A percentile compares a stretch with the other conserved stretches of the same genome.
Conservation (phyloP, 2,329 filamentous ascomycete genomes). For the Talaromyces marneffei region DNA sequence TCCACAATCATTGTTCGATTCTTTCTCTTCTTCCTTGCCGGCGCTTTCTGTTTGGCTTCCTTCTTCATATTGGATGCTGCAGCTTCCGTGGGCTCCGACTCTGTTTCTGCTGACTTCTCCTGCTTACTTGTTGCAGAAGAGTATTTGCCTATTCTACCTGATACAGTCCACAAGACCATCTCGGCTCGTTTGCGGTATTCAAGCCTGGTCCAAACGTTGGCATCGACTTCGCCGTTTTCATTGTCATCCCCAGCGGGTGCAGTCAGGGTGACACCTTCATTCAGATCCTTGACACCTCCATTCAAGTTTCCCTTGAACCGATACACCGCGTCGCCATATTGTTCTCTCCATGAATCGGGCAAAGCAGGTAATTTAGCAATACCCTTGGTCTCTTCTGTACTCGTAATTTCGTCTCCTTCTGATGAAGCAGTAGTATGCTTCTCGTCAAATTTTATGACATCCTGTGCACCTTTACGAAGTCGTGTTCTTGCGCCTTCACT, state of each 20-base stretch:
- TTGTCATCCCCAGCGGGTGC: not conserved
- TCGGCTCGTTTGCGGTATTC: constrained; percentile 35
- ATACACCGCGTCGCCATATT: constrained; percentile 49
- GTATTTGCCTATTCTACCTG: constrained; percentile 13
- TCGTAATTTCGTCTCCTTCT: not conserved
- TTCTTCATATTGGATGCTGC: constrained; percentile 5
- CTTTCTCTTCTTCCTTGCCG: constrained; percentile 35
- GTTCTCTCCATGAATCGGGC: constrained; percentile 15
- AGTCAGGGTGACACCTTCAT: constrained; percentile 16
- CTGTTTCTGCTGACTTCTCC: constrained; percentile 10
- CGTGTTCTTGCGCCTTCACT: constrained; percentile 63
- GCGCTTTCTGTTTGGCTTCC: constrained; percentile 12
- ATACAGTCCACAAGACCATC: constrained; percentile 28
- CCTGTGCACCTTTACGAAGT: constrained; percentile 60
- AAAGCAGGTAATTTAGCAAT: constrained; percentile 10
- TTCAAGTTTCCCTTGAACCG: constrained; percentile 36
- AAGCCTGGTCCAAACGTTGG: constrained; percentile 25
- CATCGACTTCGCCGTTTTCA: constrained; percentile 19
- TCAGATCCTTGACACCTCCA: constrained; percentile 23
- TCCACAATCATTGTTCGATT: constrained; percentile 39
- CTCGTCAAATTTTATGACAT: constrained; percentile 46
- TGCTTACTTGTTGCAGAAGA: constrained; percentile 21
- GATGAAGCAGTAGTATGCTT: constrained; percentile 28
- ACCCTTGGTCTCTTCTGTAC: constrained; percentile 17
- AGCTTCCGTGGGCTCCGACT: not conserved